These are phyloP conservation scores for Zygosaccharomyces pseudobailii DNA, from an alignment of 1,139 yeast species.

Conservation along the genomic window DNA sequence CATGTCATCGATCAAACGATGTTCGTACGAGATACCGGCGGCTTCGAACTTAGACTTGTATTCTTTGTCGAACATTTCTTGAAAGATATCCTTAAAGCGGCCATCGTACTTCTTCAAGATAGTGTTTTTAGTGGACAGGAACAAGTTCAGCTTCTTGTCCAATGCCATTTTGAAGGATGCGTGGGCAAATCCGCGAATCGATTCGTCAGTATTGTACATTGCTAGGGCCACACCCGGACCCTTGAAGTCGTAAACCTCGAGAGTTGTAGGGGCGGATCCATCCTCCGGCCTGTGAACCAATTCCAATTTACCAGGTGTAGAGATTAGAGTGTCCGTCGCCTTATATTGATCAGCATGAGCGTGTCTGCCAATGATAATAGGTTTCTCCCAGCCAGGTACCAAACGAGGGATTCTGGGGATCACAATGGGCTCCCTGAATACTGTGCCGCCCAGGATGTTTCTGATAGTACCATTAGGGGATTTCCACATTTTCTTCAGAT, in stretches of 20 bases:
- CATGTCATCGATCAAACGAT: conserved; percentile 81
- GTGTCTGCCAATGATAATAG: conserved; percentile 81
- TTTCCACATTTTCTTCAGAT: conserved; percentile 76
- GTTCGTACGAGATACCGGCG: conserved; percentile 74
- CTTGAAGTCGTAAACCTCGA: conserved; percentile 55
- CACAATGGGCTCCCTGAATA: conserved; percentile 77
- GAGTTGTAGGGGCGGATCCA: conserved; percentile 42
- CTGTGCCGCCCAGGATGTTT: conserved; percentile 78
- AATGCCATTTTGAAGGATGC: conserved; percentile 74
- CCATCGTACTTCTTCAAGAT: conserved; percentile 80
- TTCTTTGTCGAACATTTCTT: conserved; percentile 53
- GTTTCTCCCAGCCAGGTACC: conserved; percentile 75
- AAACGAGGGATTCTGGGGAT: conserved; percentile 72
- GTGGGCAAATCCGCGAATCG: conserved; percentile 74
- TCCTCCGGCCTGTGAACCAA: conserved; percentile 56
- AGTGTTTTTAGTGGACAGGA: conserved; percentile 73
- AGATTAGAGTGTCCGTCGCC: conserved; percentile 68
- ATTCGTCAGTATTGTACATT: conserved; percentile 79
- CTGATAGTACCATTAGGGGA: conserved; percentile 84
- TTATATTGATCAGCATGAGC: conserved; percentile 84
- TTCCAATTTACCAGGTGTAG: conserved; percentile 64
- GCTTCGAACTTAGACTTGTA: conserved; percentile 57
- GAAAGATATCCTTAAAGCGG: conserved; percentile 74
- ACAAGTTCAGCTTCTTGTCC: conserved; percentile 59
- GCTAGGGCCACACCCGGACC: conserved; percentile 69